A percentile compares a stretch with the other conserved stretches of the same genome.
Evolutionary conservation across 2,329 filamentous ascomycete species (phyloP).

Genomic region (Monilinia vaccinii-corymbosi): DNA sequence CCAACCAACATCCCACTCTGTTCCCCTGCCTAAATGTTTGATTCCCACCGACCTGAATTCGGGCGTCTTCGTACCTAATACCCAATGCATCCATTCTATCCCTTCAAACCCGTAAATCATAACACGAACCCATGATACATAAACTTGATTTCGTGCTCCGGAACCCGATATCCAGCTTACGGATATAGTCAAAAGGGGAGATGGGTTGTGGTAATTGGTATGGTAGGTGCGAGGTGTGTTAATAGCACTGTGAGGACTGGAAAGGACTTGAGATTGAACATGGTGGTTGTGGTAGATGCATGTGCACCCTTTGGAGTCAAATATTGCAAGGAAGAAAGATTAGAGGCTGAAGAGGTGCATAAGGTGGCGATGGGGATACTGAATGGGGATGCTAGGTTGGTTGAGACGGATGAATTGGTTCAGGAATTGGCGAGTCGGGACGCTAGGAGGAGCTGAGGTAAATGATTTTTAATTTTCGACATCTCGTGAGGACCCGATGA

Average conservation of each 20-base stretch:
- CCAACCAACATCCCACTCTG: too few species aligned
- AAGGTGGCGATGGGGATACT: neutral
- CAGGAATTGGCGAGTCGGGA: neutral
- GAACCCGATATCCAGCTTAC: too few species aligned
- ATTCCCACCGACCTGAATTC: too few species aligned
- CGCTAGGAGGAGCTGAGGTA: too few species aligned
- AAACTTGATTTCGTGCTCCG: too few species aligned
- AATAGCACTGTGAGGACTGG: slow-evolving; percentile 19
- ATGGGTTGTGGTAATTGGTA: slow-evolving; percentile 17
- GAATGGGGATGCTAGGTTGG: neutral
- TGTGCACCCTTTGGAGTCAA: slow-evolving; percentile 16
- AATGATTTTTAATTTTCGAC: neutral
- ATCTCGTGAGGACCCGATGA: neutral
- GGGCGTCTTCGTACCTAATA: too few species aligned
- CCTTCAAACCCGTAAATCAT: too few species aligned
- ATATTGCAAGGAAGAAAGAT: neutral
- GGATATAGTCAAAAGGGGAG: slow-evolving; percentile 10
- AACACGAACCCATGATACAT: too few species aligned
- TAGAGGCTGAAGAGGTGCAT: slow-evolving; percentile 5
- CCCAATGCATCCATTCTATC: too few species aligned
- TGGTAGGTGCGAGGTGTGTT: slow-evolving; percentile 21
- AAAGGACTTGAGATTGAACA: slow-evolving; percentile 18
- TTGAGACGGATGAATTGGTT: neutral
- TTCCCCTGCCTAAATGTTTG: too few species aligned
- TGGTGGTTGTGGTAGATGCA: slow-evolving; percentile 21